Conservation (phyloP, 2,329 filamentous ascomycete genomes). For the Aspergillus fructus region DNA sequence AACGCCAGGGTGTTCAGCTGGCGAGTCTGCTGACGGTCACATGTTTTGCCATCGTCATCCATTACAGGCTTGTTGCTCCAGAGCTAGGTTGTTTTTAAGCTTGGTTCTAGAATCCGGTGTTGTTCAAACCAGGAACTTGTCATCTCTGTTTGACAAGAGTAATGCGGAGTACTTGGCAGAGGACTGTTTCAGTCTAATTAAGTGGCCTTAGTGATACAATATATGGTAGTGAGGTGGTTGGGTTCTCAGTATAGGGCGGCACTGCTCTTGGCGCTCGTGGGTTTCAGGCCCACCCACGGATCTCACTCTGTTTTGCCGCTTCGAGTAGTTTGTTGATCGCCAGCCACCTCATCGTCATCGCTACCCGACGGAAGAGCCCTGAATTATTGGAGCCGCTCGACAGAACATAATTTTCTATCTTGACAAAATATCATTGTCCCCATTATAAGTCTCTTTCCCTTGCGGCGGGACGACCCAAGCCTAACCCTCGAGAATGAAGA, state of each 20-base stretch:
- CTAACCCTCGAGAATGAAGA: constrained; percentile 32
- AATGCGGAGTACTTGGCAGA: too few relatives aligned
- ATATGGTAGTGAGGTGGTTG: not conserved
- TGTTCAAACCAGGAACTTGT: too few relatives aligned
- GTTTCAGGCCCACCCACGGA: not conserved
- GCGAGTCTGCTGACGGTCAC: constrained; percentile 6
- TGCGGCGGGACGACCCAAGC: constrained; percentile 15
- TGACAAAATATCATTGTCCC: not conserved
- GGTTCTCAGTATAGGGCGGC: not conserved
- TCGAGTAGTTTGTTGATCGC: constrained; percentile 37
- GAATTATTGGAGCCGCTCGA: not conserved
- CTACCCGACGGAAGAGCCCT: constrained; percentile 10
- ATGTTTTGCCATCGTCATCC: constrained; percentile 2
- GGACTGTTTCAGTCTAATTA: too few relatives aligned
- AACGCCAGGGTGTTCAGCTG: not conserved
- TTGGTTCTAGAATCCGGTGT: too few relatives aligned
- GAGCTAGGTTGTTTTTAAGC: not conserved
- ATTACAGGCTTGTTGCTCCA: too few relatives aligned
- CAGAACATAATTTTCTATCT: not conserved
- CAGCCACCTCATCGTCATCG: constrained; percentile 7
- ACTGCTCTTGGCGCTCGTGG: not conserved
- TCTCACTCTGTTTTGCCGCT: constrained; percentile 18
- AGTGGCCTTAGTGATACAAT: too few relatives aligned
- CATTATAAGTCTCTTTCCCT: not conserved
- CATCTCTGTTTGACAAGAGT: too few relatives aligned